Evolutionary conservation across 768 basidiomycete genomes (phyloP).

Genomic region (Mycena pura): DNA sequence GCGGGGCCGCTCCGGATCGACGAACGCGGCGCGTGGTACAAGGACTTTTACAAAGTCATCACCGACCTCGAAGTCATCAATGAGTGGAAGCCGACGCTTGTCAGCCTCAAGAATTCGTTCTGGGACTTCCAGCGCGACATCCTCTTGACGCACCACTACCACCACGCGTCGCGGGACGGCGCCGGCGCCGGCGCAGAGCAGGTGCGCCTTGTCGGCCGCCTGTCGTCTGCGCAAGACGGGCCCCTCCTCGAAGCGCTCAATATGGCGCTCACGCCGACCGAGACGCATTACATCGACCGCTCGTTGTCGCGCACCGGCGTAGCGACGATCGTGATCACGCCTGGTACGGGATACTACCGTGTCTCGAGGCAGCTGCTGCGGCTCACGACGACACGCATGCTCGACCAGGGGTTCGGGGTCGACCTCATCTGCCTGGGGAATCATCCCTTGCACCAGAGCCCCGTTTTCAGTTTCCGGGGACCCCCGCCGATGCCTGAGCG

Average conservation of each 20-base stretch:
- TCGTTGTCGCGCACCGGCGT: slow-evolving; percentile 90
- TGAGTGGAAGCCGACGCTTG: slow-evolving; percentile 88
- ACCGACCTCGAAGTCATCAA: slow-evolving; percentile 88
- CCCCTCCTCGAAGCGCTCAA: slow-evolving; percentile 96
- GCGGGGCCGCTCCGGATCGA: slow-evolving; percentile 81
- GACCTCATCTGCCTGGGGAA: slow-evolving; percentile 91
- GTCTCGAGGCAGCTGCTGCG: slow-evolving; percentile 91
- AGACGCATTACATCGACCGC: slow-evolving; percentile 95
- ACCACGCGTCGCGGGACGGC: slow-evolving; percentile 66
- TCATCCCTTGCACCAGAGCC: slow-evolving; percentile 90
- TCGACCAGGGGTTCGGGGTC: slow-evolving; percentile 91
- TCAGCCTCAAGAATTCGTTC: slow-evolving; percentile 86
- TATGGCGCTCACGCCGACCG: slow-evolving; percentile 88
- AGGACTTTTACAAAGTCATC: slow-evolving; percentile 96
- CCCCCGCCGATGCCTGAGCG: slow-evolving; percentile 55
- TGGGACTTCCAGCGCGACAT: slow-evolving; percentile 94
- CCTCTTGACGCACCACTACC: slow-evolving; percentile 87
- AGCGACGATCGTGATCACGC: slow-evolving; percentile 85
- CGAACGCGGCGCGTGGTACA: slow-evolving; percentile 82
- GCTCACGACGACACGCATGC: slow-evolving; percentile 90
- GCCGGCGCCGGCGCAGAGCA: slow-evolving; percentile 53
- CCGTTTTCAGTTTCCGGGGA: slow-evolving; percentile 89
- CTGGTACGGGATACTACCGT: slow-evolving; percentile 92
- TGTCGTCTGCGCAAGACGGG: slow-evolving; percentile 91
- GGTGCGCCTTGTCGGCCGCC: slow-evolving; percentile 75